These are phyloP conservation scores for Tetrapyrgos nigripes DNA, from an alignment of 1,284 basidiomycete species.

Conservation along the genomic window DNA sequence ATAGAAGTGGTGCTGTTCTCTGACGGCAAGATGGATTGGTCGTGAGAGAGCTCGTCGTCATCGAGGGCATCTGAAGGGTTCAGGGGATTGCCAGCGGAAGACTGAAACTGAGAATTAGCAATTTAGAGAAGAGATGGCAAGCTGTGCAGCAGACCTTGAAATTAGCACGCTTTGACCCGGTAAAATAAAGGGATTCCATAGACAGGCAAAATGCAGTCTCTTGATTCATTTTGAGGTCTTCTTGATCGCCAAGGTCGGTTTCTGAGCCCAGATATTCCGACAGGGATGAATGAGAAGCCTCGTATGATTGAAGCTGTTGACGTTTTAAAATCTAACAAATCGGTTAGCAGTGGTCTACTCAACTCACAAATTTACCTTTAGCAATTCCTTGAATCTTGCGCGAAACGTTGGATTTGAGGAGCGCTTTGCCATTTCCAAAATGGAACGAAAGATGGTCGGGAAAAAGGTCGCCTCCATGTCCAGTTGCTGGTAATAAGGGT, in stretches of 20 bases:
- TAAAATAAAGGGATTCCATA: constrained; percentile 55
- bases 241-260: not conserved
- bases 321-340: constrained; percentile 18
- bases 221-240: constrained; percentile 27
- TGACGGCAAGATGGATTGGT: constrained; percentile 13
- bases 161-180: constrained; percentile 45
- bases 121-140: constrained; percentile 2
- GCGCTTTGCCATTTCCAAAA: constrained; percentile 56
- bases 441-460: constrained; percentile 54
- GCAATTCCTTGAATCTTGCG: constrained; percentile 44
- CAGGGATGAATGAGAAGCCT: constrained; percentile 25
- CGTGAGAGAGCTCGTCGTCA: constrained; percentile 34
- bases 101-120: constrained; percentile 15
- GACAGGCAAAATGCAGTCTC: constrained; percentile 48
- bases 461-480: constrained; percentile 57
- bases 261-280: constrained; percentile 24
- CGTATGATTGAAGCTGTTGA: constrained; percentile 15
- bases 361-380: constrained; percentile 51
- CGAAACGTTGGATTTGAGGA: constrained; percentile 56
- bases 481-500: constrained; percentile 52
- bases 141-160: constrained; percentile 54
- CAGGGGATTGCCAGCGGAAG: constrained; percentile 10
- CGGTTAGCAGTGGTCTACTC: not conserved
- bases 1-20: not conserved
- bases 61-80: constrained; percentile 25